Evolutionary conservation across 495 filamentous ascomycete species (phyloP).

Genomic region (Daldinia bambusicola): DNA sequence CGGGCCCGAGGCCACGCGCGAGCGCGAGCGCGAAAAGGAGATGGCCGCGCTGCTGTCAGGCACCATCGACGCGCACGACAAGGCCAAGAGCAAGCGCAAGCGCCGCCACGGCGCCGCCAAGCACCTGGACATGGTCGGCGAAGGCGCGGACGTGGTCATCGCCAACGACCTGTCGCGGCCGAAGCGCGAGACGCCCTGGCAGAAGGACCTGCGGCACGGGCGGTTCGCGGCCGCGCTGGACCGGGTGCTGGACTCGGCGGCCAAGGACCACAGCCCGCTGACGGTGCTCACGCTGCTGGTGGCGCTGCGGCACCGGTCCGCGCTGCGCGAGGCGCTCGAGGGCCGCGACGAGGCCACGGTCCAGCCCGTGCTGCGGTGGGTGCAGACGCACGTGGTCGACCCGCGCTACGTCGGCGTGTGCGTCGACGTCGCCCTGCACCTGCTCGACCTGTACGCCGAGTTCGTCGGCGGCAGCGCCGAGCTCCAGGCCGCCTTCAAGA

Average conservation of each 20-base stretch:
- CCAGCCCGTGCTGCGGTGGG: constrained; percentile 84
- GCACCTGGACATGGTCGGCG: constrained; percentile 84
- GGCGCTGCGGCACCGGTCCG: constrained; percentile 86
- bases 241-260: constrained; percentile 67
- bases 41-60: constrained; percentile 87
- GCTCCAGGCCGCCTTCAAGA: constrained; percentile 72
- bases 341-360: constrained; percentile 85
- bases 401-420: constrained; percentile 79
- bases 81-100: constrained; percentile 72
- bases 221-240: constrained; percentile 82
- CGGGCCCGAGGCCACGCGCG: constrained; percentile 75
- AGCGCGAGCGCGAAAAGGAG: constrained; percentile 81
- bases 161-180: constrained; percentile 61
- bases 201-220: constrained; percentile 79
- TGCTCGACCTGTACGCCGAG: constrained; percentile 87
- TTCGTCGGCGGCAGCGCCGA: constrained; percentile 78
- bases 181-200: constrained; percentile 79
- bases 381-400: constrained; percentile 78
- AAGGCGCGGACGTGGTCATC: constrained; percentile 88
- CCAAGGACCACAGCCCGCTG: constrained; percentile 63
- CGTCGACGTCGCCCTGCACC: constrained; percentile 79
- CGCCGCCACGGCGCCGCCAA: constrained; percentile 75
- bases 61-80: constrained; percentile 73
- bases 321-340: constrained; percentile 81
- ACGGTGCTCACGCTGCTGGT: constrained; percentile 78